Evolutionary conservation across 2,329 filamentous ascomycete species (phyloP), one percentile per base, ranked within the genome.

Genomic region (Pleurostoma richardsiae): DNA sequence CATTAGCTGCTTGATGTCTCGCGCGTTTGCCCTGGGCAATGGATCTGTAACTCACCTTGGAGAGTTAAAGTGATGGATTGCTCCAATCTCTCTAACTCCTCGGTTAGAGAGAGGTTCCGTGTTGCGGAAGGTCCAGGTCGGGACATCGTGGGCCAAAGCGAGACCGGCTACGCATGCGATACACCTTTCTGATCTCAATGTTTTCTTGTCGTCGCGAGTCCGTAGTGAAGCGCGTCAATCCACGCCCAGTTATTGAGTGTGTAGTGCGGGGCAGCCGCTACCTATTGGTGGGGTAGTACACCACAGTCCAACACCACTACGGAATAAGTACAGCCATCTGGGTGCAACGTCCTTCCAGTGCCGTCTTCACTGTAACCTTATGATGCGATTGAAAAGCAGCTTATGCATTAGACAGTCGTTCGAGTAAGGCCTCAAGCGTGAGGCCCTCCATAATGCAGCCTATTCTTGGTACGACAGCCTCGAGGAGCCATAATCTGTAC

Each of bases 61-160:
- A 99, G 75, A 0, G 92, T 97, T 39, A 97, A 76, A 0, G 94
- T 99, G 57, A 99, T 97, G 27, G 90, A 95, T 65, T 99, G 94
- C 66, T 99, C 94, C 4, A 99, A 74, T 66, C 86, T 91, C 70
- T 99, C 94, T 45, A 99, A 76, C 74, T 99, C 94, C 64, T 99
- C 94, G 0, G 92, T 96, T 50, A 96, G 76, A 4, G 89, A 89
- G 50, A 97, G 72, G 42, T 70, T 77, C 51, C 80, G 68, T 30
- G 64, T 71, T 39, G 74, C 66, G 3, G 77, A 69, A 29, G 66
- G 60, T 40, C 68, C 69, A 26, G 72, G 66, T 47, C 72, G 71
- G 54, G 77, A 73, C 77, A 82, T 81, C 4, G n/a, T 55, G 43
- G 2, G 10, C 26, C 19, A 28, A 11, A 10, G 40, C 40, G 40